Evolutionary conservation across 768 basidiomycete species (phyloP).

Genomic region (Saitozyma sp.): DNA sequence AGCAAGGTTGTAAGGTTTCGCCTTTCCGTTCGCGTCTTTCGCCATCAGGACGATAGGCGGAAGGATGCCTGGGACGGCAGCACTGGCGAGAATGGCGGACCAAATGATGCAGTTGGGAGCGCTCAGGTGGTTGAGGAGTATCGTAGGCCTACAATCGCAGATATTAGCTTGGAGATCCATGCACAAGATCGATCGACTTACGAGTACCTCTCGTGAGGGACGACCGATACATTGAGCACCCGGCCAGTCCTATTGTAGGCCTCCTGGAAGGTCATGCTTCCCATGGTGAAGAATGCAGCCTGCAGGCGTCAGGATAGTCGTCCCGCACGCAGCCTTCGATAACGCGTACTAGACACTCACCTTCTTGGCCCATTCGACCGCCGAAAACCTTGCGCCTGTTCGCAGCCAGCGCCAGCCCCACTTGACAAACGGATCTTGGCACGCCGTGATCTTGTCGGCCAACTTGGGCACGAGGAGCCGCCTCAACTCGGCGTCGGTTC

Average conservation of each 20-base stretch:
- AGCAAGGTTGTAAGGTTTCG: slow-evolving; percentile 93
- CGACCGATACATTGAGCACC: slow-evolving; percentile 88
- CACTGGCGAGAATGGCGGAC: slow-evolving; percentile 68
- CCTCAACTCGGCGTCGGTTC: slow-evolving; percentile 83
- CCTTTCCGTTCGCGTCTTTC: slow-evolving; percentile 73
- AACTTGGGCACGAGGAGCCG: slow-evolving; percentile 75
- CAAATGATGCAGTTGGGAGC: slow-evolving; percentile 74
- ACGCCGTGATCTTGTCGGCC: slow-evolving; percentile 69
- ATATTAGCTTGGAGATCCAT: background rate
- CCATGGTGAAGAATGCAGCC: slow-evolving; percentile 86
- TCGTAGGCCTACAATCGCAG: slow-evolving; percentile 69
- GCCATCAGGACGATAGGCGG: slow-evolving; percentile 92
- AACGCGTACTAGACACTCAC: slow-evolving; percentile 53
- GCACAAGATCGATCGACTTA: slow-evolving; percentile 47
- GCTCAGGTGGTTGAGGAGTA: slow-evolving; percentile 86
- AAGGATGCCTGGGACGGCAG: slow-evolving; percentile 91
- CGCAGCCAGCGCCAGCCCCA: slow-evolving; percentile 64
- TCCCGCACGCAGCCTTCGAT: background rate
- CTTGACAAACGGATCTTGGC: slow-evolving; percentile 58
- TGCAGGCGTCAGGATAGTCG: slow-evolving; percentile 42
- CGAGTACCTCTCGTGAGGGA: slow-evolving; percentile 88
- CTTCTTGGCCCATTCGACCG: slow-evolving; percentile 85
- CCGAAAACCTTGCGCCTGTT: slow-evolving; percentile 95
- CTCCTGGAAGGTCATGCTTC: slow-evolving; percentile 92
- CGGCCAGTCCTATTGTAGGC: slow-evolving; percentile 90